Evolutionary conservation across 2,329 filamentous ascomycete genomes (phyloP), one percentile per base, ranked within the genome.

Genomic region (Colletotrichum sp.): DNA sequence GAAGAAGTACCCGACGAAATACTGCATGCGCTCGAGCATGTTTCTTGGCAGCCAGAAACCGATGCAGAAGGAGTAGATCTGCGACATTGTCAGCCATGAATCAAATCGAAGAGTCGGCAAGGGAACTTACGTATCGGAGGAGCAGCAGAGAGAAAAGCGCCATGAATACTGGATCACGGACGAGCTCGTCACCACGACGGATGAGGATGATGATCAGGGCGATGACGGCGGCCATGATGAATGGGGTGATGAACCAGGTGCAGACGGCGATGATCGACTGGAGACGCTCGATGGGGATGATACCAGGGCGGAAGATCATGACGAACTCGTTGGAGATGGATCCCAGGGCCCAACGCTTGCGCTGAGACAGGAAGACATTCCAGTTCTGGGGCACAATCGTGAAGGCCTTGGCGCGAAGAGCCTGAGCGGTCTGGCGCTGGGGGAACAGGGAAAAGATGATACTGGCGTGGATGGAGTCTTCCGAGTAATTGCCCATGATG

Each of bases 311-410:
- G 69, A 86, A 85, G n/a, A 88, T 83, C 82, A 89, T 85, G 79
- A 88, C 85, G 30, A 89, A 85, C 78, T 90, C 88, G 77, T 89
- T 89, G 6, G 85, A 85, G 32, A 87, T 88, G 44, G 86, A 87
- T 1, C 87, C 88, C 12, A 89, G 79, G 1, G 88, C 87, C 87
- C 88, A 89, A 0, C 88, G 84, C 80, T 88, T 87, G 8, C 88
- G 84, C 80, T 89, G 88, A 6, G 86, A 88, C 30, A 89, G 79
- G 65, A 89, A 89, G 1, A 89, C 88, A 30, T 83, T 85, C 83
- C 86, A 85, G 49, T 79, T 82, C 70, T 87, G 85, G 0, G 87
- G 87, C 1, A 88, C 87, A 30, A 87, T 86, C 2, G 88, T 89
- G 77, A 83, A 89, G 13, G 88, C 87, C 68, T 87, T 85, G 34